Evolutionary conservation across 306 rosid species (phyloP).

Genomic region (Glycine latifolia): DNA sequence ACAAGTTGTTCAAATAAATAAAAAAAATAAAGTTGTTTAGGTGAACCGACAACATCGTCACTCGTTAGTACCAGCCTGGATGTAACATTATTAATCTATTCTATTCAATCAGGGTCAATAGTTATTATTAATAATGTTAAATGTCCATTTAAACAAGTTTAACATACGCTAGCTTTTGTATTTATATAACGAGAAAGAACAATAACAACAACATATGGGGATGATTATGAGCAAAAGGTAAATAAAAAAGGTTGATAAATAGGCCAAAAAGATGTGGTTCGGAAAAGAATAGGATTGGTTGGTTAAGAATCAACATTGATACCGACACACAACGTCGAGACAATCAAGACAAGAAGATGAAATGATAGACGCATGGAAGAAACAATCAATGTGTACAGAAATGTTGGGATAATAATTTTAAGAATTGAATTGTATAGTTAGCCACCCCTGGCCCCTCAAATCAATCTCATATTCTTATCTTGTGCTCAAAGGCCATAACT

Average conservation of each 20-base stretch:
- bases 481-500: conserved; percentile 40
- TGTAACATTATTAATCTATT: conserved; percentile 44
- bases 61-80: conserved; percentile 39
- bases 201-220: background rate
- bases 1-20: background rate
- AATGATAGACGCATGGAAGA: conserved; percentile 18
- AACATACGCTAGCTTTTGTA: conserved; percentile 11
- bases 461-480: conserved; percentile 42
- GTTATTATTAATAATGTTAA: conserved; percentile 1
- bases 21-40: background rate
- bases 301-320: conserved; percentile 63
- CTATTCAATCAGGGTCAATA: background rate
- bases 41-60: conserved; percentile 43
- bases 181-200: conserved; percentile 4
- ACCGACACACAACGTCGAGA: conserved; percentile 55
- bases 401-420: conserved; percentile 34
- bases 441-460: background rate
- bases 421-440: conserved; percentile 38
- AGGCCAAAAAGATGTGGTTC: conserved; percentile 41
- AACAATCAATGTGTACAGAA: conserved; percentile 37
- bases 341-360: conserved; percentile 42
- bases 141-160: conserved; percentile 40
- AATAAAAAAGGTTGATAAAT: conserved; percentile 24
- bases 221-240: background rate
- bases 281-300: conserved; percentile 53